These are phyloP conservation scores for Mycena amicta DNA, from an alignment of 768 basidiomycete genomes.

Conservation along the genomic window DNA sequence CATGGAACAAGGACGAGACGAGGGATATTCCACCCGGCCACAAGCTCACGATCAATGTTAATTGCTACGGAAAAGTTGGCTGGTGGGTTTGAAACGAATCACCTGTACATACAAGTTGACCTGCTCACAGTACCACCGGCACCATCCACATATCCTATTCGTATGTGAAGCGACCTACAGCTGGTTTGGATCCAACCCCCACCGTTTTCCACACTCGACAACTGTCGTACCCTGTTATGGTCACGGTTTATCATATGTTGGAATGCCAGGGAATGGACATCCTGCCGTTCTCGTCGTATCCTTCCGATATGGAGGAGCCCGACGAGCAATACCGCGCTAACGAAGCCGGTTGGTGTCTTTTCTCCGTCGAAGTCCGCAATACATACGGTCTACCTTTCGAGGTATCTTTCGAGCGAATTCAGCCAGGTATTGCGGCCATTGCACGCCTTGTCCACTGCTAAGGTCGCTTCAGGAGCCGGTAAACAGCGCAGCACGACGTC, in stretches of 20 bases:
- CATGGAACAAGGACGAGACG: slow-evolving; percentile 61
- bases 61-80: slow-evolving; percentile 86
- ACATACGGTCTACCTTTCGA: slow-evolving; percentile 92
- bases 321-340: slow-evolving; percentile 41
- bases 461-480: slow-evolving; percentile 39
- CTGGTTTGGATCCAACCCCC: slow-evolving; percentile 31
- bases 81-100: slow-evolving; percentile 77
- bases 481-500: slow-evolving; percentile 43
- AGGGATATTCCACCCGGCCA: slow-evolving; percentile 68
- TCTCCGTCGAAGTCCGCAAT: slow-evolving; percentile 90
- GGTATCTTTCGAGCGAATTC: slow-evolving; percentile 69
- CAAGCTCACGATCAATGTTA: slow-evolving; percentile 66
- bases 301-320: slow-evolving; percentile 23
- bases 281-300: slow-evolving; percentile 56
- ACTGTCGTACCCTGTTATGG: slow-evolving; percentile 82
- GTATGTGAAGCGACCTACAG: slow-evolving; percentile 52
- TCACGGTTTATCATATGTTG: slow-evolving; percentile 95
- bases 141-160: slow-evolving; percentile 86
- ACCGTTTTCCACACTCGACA: slow-evolving; percentile 84
- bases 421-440: too few species aligned
- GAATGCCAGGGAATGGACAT: slow-evolving; percentile 86
- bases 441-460: too few species aligned
- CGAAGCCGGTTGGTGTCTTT: slow-evolving; percentile 77
- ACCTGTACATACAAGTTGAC: not conserved
- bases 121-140: slow-evolving; percentile 65